Evolutionary conservation across 768 basidiomycete genomes (phyloP).

Genomic region (Pleurotus platypus): DNA sequence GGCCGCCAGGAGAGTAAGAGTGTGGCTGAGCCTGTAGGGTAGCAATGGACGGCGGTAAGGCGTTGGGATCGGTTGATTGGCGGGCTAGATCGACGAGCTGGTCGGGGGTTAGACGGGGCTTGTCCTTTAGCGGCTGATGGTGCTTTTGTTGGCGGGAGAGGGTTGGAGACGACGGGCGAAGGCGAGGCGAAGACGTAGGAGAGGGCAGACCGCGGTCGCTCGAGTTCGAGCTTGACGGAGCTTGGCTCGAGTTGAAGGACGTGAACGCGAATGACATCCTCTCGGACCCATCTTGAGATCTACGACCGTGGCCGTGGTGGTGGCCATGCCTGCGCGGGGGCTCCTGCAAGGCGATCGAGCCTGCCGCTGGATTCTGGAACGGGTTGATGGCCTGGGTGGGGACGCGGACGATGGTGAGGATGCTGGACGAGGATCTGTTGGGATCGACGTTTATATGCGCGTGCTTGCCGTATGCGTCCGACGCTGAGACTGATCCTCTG

Average conservation of each 20-base stretch:
- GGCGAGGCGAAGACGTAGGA: conserved; percentile 37
- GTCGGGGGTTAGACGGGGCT: conserved; percentile 62
- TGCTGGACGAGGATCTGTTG: conserved; percentile 54
- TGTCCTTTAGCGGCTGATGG: conserved; percentile 29
- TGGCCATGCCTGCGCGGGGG: conserved; percentile 28
- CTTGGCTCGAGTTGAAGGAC: conserved; percentile 42
- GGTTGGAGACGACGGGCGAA: conserved; percentile 45
- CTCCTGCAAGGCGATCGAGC: conserved; percentile 22
- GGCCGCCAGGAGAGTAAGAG: conserved; percentile 7
- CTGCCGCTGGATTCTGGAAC: neutral
- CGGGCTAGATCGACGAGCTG: conserved; percentile 74
- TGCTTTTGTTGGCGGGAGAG: conserved; percentile 14
- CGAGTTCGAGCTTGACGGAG: conserved; percentile 20
- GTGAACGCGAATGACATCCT: conserved; percentile 65
- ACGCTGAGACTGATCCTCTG: conserved; percentile 65
- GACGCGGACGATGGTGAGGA: conserved; percentile 74
- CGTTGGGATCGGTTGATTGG: conserved; percentile 43
- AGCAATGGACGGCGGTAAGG: conserved; percentile 10
- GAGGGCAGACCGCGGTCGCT: conserved; percentile 27
- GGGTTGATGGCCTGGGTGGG: conserved; percentile 8
- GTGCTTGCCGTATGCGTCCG: conserved; percentile 65
- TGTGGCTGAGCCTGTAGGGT: conserved; percentile 6
- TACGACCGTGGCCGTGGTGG: conserved; percentile 26
- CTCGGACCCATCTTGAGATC: conserved; percentile 18
- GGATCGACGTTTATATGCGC: conserved; percentile 48